These are phyloP conservation scores for Sclerotinia spermophila DNA, from an alignment of 2,329 filamentous ascomycete genomes.

Conservation along the genomic window DNA sequence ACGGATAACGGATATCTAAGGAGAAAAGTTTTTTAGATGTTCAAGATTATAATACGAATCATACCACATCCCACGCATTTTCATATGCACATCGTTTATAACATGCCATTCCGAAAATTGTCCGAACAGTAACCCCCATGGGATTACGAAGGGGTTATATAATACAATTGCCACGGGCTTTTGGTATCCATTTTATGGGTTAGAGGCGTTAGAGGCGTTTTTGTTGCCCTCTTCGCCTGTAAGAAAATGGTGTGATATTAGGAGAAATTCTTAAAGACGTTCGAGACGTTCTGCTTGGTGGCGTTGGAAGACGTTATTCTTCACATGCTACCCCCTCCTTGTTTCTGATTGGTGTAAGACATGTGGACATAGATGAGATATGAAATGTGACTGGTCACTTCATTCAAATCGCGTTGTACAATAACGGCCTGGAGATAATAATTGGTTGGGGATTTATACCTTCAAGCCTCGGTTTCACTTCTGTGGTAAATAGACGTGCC, in stretches of 20 bases:
- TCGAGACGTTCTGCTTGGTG: neutral
- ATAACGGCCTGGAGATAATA: neutral
- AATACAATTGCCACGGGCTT: neutral
- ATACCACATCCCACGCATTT: neutral
- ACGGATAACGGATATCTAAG: neutral
- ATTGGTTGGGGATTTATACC: neutral
- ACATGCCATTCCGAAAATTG: neutral
- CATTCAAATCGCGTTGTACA: neutral
- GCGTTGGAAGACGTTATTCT: neutral
- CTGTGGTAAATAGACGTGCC: neutral
- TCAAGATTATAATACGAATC: neutral
- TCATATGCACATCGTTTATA: neutral
- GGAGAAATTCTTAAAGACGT: neutral
- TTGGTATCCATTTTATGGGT: slow-evolving; percentile 9
- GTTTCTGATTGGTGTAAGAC: neutral
- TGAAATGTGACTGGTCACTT: neutral
- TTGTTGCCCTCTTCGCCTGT: neutral
- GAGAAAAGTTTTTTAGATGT: neutral
- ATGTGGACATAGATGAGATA: neutral
- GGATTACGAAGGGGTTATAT: neutral
- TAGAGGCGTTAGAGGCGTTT: neutral
- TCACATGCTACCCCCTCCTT: neutral
- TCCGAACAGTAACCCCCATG: neutral
- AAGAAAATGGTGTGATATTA: neutral
- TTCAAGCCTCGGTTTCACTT: slow-evolving; percentile 11